Conservation (phyloP, 2,329 filamentous ascomycete genomes). For the Coniochaeta ligniaria region DNA sequence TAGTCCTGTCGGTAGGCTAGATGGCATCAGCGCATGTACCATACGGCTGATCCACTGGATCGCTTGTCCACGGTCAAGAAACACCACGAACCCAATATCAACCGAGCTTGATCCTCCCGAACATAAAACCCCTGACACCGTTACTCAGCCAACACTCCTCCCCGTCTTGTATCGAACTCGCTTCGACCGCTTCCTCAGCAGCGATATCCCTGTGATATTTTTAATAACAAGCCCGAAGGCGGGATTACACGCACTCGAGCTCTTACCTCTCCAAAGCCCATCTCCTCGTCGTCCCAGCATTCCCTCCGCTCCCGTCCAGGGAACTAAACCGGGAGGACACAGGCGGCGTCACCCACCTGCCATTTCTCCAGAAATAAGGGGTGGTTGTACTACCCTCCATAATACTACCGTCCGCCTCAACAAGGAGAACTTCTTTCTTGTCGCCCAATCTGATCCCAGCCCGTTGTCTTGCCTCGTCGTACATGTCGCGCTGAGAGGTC, state of each 20-base stretch:
- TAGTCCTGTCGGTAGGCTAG: too few species aligned
- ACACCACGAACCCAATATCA: not conserved
- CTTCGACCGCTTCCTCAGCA: conserved; percentile 55
- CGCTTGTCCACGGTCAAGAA: not conserved
- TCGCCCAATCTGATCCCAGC: conserved; percentile 44
- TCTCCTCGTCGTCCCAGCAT: conserved; percentile 72
- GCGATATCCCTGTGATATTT: conserved; percentile 43
- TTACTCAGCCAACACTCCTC: conserved; percentile 88
- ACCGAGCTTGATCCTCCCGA: conserved; percentile 30
- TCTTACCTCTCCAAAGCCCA: conserved; percentile 68
- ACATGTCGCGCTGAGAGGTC: conserved; percentile 67
- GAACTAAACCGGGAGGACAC: conserved; percentile 34
- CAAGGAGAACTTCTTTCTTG: conserved; percentile 66
- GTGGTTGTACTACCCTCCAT: conserved; percentile 86
- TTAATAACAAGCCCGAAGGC: not conserved
- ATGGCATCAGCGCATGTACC: too few species aligned
- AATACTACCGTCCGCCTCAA: conserved; percentile 53
- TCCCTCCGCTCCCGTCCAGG: conserved; percentile 59
- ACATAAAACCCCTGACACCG: conserved; percentile 72
- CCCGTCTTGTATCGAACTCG: conserved; percentile 55
- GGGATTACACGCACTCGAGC: not conserved
- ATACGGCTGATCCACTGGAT: too few species aligned
- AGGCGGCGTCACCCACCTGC: conserved; percentile 73
- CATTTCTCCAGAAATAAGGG: conserved; percentile 69
- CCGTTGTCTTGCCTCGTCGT: conserved; percentile 61